Conservation (phyloP, 176 grass and related monocot species). For the Stipa capillata region DNA sequence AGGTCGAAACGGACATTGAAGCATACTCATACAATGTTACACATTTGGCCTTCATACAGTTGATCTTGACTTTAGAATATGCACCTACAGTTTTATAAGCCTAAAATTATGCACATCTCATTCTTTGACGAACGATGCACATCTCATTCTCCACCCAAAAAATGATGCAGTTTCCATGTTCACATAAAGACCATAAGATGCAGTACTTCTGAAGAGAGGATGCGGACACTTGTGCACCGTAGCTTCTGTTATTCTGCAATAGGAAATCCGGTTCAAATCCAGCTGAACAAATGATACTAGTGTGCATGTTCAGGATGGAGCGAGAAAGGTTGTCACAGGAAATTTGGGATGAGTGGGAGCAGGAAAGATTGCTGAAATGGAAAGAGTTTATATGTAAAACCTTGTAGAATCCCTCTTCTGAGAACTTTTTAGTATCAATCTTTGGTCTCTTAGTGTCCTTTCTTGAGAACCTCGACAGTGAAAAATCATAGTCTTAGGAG, state of each 20-base stretch:
- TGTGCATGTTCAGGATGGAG: neutral
- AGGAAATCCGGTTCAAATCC: neutral
- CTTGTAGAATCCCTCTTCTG: neutral
- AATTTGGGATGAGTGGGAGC: neutral
- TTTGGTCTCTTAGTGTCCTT: neutral
- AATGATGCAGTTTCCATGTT: neutral
- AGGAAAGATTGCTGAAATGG: neutral
- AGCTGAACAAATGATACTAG: neutral
- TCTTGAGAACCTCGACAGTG: neutral
- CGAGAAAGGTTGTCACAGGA: neutral
- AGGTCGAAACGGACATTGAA: neutral
- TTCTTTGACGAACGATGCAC: too few species aligned
- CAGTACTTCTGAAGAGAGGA: neutral
- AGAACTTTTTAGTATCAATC: neutral
- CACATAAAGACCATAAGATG: neutral
- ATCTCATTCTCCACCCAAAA: neutral
- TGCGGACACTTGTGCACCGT: neutral
- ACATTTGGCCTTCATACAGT: neutral
- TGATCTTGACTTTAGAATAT: neutral
- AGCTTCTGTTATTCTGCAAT: constrained; percentile 26
- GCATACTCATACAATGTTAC: neutral
- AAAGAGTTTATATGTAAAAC: neutral
- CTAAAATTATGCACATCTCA: too few species aligned
- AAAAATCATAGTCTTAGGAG: neutral
- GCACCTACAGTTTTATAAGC: neutral